Evolutionary conservation across 805 yeast species (phyloP), one percentile per base, ranked within the genome.

Genomic region (Metschnikowia matae): DNA sequence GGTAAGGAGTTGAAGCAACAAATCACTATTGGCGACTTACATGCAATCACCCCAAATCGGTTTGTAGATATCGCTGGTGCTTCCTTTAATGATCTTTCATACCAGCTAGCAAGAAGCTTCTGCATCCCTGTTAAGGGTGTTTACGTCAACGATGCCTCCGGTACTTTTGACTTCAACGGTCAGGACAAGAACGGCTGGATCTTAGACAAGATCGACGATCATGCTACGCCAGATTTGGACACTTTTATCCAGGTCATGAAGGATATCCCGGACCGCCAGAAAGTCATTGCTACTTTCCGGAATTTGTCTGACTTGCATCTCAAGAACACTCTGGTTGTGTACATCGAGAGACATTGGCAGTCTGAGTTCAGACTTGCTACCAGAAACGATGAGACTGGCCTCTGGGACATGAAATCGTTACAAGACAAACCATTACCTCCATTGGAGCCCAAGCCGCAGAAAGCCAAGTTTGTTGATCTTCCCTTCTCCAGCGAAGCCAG

Each of bases 71-170:
- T 87, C 6, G 85, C 87, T 44, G 97, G 97, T 49, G 96, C 95
- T 1, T 80, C 89, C 0, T 89, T 90, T 69, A 89, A 90, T 62
- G 84, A 87, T 48, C 69, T 91, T 56, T 85, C 95, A 46, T 91
- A 91, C 65, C 97, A 91, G 67, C 75, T 90, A 70, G 97, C 97
- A 2, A 79, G 96, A 61, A 78, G 83, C 44, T 89, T 83, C 62
- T 88, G 91, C 32, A 78, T 90, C 31, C 94, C 96, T 0, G 94
- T 87, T 1, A 78, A 73, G 56, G 97, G 97, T 37, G 96, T 91
- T 0, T 89, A 81, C 63, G 76, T 88, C 38, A 84, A 85, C 57
- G 81, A 85, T 58, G 88, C 94, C 0, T 76, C 87, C 1, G 92
- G 92, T 0, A 84, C 92, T 0, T 89, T 91, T 68, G 80, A 74